Base-by-base conservation (phyloP, 1,284 basidiomycete species). In the Leccinum cinnamomeum region DNA sequence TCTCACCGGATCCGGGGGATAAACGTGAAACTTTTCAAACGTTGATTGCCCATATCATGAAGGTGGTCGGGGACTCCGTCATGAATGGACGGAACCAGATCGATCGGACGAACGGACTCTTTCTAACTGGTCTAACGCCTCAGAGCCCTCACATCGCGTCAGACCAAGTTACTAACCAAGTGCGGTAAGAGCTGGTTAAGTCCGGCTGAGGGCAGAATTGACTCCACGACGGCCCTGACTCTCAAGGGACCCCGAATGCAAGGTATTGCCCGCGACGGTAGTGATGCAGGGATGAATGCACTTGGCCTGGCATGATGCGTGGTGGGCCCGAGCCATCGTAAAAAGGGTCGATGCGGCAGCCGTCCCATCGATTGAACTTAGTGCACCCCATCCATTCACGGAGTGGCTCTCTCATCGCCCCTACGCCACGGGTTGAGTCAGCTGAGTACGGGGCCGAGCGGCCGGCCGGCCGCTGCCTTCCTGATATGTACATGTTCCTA, bases 171-270 rank as follows among this genome's bases (percentile, higher is more conserved):
- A 11, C 33, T 33, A 25, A 53, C 41, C 41, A 44, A 18, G 41
- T 18, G 57, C n/a, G 7, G 18, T n/a, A 56, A 33, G 30, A 12
- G 50, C 37, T 14, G 14, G 57, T 33, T 25, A 41, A 61, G 59
- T 51, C 59, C 53, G 37, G 35, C n/a, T 54, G 53, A 50, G 20
- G 46, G 48, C 50, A 56, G 53, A 56, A n/a, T 44, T 44, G 39
- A 18, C 50, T 20, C 30, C 48, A 56, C 60, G 37, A 10, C 41
- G 23, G n/a, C 62, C 64, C 61, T 66, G 60, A 60, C 23, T 23
- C n/a, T 44, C 57, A 30, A 7, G 23, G n/a, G 48, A 59, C 56
- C 56, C 55, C 62, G 59, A 37, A 48, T 41, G 23, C 25, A 20
- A 37, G 11, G 12, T 25, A 48, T n/a, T 35, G 30, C 37, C 25